Conservation (phyloP, 1,284 basidiomycete genomes). For the Cryptococcus wingfieldii region DNA sequence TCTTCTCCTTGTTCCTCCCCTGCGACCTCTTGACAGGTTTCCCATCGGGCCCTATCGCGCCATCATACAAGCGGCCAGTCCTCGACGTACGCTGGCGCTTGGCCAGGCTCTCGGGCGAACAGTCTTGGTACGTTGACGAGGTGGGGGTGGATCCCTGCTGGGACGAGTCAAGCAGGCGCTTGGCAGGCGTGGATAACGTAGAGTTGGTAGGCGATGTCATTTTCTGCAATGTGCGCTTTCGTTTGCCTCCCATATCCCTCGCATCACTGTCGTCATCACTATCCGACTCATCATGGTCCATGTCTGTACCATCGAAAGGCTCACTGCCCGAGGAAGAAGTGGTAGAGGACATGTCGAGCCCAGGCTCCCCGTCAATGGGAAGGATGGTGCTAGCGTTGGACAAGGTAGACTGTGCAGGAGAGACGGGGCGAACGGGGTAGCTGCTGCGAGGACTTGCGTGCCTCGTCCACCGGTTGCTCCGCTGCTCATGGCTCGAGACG, state of each 20-base stretch:
- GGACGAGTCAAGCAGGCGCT: neutral
- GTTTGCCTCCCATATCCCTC: too few relatives aligned
- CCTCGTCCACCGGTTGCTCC: too few relatives aligned
- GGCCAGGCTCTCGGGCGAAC: neutral
- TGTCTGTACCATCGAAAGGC: neutral
- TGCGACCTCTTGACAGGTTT: neutral
- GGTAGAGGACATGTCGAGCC: neutral
- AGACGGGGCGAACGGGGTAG: too few relatives aligned
- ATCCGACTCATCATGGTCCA: neutral
- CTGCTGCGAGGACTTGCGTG: too few relatives aligned
- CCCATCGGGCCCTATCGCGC: neutral
- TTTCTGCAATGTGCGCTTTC: neutral
- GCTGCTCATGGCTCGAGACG: too few relatives aligned
- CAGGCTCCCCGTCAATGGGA: neutral
- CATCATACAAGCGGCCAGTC: neutral
- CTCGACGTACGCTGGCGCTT: too few relatives aligned
- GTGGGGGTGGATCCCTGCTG: neutral
- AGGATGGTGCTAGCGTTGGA: too few relatives aligned
- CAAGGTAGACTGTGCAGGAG: too few relatives aligned
- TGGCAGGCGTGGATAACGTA: neutral
- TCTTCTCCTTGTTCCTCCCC: constrained; percentile 21
- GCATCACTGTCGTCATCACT: neutral
- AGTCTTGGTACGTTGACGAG: neutral
- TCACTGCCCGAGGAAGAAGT: neutral
- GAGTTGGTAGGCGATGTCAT: neutral